Evolutionary conservation across 139 green algal species (phyloP), one percentile per base, ranked within the genome.

Genomic region (Closterium sp.): DNA sequence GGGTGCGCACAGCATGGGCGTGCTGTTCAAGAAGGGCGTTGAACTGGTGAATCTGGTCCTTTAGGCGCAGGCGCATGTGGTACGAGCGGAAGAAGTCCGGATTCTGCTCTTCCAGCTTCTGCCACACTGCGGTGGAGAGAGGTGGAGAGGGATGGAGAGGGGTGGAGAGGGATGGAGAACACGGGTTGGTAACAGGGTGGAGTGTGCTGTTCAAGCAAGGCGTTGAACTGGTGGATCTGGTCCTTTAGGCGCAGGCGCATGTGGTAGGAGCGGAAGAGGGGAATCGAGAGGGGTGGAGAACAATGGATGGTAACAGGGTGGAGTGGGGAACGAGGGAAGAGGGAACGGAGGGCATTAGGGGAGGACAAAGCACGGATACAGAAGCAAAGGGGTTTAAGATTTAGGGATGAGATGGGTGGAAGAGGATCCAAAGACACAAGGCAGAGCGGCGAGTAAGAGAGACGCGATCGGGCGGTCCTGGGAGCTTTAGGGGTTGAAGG

Each of bases 31-130:
- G 89, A 70, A 94, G 88, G n/a, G 93, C 95, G 95, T 99, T 99
- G 95, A 99, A 99, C 95, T 98, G 96, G 32, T 98, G 94, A 29
- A 99, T 97, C 94, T 99, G 97, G 86, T 97, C 97, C 93, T 98
- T 98, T 5, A 99, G 91, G 89, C 97, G 97, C 28, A 98, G 93
- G 1, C 97, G 96, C 28, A 97, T 95, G 94, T 98, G 96, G 96
- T 99, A 99, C 0, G 96, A 96, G 31, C 93, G 91, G 94, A 98
- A 99, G 90, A 99, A 99, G n/a, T 97, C 96, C 4, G 96, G 95
- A 92, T 99, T 99, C 92, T 98, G 96, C 94, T 98, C 97, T 95
- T 99, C 97, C 73, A 99, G 97, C 95, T 99, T 99, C 91, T 97
- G 95, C 97, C 97, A 99, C 28, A 99, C 97, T 93, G 90, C 31